phyloP scores from a whole-genome alignment of 805 yeast genomes.

The Priceomyces carsonii region DNA sequence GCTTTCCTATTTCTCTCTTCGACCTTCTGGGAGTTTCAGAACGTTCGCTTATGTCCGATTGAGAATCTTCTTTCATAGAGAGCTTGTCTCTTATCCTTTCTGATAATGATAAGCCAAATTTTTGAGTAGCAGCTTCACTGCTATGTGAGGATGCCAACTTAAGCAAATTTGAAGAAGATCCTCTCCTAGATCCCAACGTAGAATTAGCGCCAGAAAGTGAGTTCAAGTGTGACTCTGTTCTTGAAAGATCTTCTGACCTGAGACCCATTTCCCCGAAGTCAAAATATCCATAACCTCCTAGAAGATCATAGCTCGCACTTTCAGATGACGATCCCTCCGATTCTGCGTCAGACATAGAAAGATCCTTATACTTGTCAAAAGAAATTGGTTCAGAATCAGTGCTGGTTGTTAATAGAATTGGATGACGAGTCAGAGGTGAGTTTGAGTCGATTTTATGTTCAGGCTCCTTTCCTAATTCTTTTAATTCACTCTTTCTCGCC shows the following conservation, averaged over 20 bases:
- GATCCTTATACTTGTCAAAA: slow-evolving; percentile 9
- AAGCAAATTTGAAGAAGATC: slow-evolving; percentile 29
- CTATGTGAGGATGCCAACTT: slow-evolving; percentile 4
- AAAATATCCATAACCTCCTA: slow-evolving; percentile 89
- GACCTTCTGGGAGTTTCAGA: not conserved
- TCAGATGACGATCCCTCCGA: slow-evolving; percentile 9
- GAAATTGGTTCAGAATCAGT: slow-evolving; percentile 17
- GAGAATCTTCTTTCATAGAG: slow-evolving; percentile 19
- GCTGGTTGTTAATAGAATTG: slow-evolving; percentile 23
- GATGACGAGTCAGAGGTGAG: slow-evolving; percentile 23
- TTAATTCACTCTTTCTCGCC: slow-evolving; percentile 32
- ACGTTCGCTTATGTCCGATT: not conserved
- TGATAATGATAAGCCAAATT: slow-evolving; percentile 32
- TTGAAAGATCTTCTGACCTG: slow-evolving; percentile 43
- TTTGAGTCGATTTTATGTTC: slow-evolving; percentile 29
- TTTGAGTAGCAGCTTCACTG: slow-evolving; percentile 17
- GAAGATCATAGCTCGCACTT: slow-evolving; percentile 31
- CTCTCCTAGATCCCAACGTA: slow-evolving; percentile 26
- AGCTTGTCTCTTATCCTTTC: slow-evolving; percentile 39
- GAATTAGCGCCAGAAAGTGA: slow-evolving; percentile 24
- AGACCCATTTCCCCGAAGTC: slow-evolving; percentile 68
- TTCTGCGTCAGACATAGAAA: slow-evolving; percentile 16
- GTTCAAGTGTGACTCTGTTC: slow-evolving; percentile 31
- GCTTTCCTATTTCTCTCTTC: slow-evolving; percentile 6
- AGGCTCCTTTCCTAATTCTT: slow-evolving; percentile 32